Conservation (phyloP, 176 grass and related monocot genomes). For the Aechmea fasciata region DNA sequence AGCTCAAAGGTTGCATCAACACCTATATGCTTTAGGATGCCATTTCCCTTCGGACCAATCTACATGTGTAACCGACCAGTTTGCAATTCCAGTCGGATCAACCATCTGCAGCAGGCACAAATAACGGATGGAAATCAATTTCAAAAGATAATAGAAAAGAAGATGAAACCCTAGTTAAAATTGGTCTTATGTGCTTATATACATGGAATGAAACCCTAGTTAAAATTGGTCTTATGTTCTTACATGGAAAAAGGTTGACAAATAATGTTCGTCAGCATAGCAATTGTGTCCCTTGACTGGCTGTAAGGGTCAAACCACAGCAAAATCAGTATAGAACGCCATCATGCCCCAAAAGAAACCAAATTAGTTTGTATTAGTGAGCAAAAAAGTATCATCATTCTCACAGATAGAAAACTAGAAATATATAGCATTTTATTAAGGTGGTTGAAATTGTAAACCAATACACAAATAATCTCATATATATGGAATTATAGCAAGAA, state of each 20-base stretch:
- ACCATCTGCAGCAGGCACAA: constrained; percentile 47
- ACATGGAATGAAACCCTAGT: constrained; percentile 23
- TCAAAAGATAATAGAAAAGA: not conserved
- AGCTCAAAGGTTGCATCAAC: constrained; percentile 65
- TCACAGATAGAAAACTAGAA: not conserved
- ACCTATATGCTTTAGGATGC: constrained; percentile 77
- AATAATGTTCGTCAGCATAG: constrained; percentile 86
- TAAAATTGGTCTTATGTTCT: constrained; percentile 24
- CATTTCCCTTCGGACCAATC: constrained; percentile 99
- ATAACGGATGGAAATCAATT: not conserved
- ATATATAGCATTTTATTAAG: not conserved
- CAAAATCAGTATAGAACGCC: constrained; percentile 24
- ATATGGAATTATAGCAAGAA: no score
- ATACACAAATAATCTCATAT: no score
- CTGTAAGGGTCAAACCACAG: constrained; percentile 32
- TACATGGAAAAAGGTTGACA: constrained; percentile 78
- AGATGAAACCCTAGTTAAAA: constrained; percentile 3
- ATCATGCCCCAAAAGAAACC: not conserved
- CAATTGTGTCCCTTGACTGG: constrained; percentile 81
- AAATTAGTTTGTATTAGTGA: not conserved
- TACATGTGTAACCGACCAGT: constrained; percentile 89
- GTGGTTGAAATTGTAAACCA: no score
- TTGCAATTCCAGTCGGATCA: constrained; percentile 75
- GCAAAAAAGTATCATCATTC: not conserved
- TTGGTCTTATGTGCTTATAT: constrained; percentile 26